Percentiles rank a stretch among this genome's conserved stretches.
Evolutionary conservation across 1,284 basidiomycete species (phyloP).

Genomic region (Ganoderma boninense): DNA sequence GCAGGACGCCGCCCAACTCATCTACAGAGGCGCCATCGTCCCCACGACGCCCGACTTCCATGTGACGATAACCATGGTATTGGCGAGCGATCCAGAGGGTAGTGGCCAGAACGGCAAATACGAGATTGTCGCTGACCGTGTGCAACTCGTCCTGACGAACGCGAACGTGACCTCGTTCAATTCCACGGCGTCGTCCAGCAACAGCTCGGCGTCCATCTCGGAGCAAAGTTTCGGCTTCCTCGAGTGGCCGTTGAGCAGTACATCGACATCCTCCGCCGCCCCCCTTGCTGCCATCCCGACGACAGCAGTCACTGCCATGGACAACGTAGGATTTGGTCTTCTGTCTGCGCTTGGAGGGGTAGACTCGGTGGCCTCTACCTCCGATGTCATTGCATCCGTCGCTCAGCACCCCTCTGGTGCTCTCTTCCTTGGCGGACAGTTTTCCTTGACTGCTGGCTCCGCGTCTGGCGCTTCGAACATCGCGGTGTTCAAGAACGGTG

Average conservation of each 20-base stretch:
- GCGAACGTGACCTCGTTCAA: constrained; percentile 51
- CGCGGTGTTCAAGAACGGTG: constrained; percentile 71
- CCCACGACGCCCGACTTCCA: constrained; percentile 78
- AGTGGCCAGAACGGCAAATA: constrained; percentile 72
- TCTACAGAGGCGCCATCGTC: constrained; percentile 88
- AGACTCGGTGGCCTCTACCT: constrained; percentile 42
- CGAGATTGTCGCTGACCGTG: constrained; percentile 82
- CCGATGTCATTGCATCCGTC: constrained; percentile 60
- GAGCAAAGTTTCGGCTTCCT: constrained; percentile 76
- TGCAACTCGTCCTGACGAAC: constrained; percentile 79
- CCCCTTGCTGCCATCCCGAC: constrained; percentile 72
- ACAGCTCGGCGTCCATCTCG: constrained; percentile 42
- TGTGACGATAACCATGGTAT: constrained; percentile 76
- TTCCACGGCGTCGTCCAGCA: constrained; percentile 40
- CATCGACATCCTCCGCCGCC: constrained; percentile 51
- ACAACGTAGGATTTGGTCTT: constrained; percentile 67
- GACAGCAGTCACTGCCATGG: constrained; percentile 75
- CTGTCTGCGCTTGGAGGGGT: constrained; percentile 63
- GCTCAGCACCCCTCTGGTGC: constrained; percentile 69
- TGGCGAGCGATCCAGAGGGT: constrained; percentile 68
- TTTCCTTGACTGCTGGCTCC: constrained; percentile 66
- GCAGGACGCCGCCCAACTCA: constrained; percentile 64
- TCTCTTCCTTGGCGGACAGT: constrained; percentile 84
- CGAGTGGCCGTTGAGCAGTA: constrained; percentile 73
- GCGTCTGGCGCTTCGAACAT: constrained; percentile 75